Conservation (phyloP, 2,329 filamentous ascomycete genomes). For the Proliferodiscus dingleyae region DNA sequence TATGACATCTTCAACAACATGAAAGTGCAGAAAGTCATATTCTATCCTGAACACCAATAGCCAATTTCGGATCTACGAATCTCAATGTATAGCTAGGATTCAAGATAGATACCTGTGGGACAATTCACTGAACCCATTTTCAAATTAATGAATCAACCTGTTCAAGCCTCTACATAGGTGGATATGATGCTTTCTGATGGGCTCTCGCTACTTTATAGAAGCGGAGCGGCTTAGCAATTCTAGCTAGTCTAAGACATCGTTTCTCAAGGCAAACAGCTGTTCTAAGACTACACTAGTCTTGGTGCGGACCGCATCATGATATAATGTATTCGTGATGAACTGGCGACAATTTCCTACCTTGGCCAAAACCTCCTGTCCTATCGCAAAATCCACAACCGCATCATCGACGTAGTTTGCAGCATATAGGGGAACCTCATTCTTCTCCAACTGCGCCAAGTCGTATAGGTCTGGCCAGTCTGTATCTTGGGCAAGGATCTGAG, state of each 20-base stretch:
- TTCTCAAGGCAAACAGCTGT: constrained; percentile 70
- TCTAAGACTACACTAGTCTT: constrained; percentile 72
- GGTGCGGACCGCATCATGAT: constrained; percentile 75
- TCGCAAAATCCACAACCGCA: constrained; percentile 82
- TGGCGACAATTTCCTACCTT: constrained; percentile 73
- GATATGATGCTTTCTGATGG: too few species aligned
- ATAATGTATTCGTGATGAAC: constrained; percentile 80
- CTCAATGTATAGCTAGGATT: neutral
- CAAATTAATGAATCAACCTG: too few species aligned
- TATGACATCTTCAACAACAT: constrained; percentile 70
- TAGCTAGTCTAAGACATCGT: constrained; percentile 58
- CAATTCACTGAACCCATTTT: too few species aligned
- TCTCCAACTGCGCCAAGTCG: constrained; percentile 63
- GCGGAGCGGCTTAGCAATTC: too few species aligned
- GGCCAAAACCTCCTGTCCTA: constrained; percentile 67
- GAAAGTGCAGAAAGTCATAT: constrained; percentile 70
- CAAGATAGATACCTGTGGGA: too few species aligned
- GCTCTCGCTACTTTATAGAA: too few species aligned
- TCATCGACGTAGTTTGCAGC: constrained; percentile 79
- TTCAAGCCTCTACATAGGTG: too few species aligned
- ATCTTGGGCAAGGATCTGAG: constrained; percentile 63
- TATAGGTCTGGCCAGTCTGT: constrained; percentile 74
- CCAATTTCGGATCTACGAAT: neutral
- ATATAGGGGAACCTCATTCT: constrained; percentile 81
- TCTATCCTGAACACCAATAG: constrained; percentile 36